Evolutionary conservation across 257 asterid genomes (phyloP).

Genomic region (Fraxinus quadrangulata): DNA sequence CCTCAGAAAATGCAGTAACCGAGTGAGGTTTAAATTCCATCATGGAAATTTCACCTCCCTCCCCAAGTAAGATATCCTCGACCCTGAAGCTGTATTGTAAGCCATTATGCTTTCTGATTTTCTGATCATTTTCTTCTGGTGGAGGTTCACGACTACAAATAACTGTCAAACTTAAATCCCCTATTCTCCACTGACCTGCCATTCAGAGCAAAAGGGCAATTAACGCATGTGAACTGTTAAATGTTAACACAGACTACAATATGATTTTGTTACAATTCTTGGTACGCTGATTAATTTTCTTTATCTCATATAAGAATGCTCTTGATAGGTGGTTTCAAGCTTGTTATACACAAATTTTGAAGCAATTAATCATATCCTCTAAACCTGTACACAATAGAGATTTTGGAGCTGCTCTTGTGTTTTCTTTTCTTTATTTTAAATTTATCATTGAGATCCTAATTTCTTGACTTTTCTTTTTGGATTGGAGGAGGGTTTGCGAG

Average conservation of each 20-base stretch:
- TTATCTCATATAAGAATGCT: too few relatives aligned
- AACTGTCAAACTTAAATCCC: constrained; percentile 52
- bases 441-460: neutral
- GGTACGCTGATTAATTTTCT: too few relatives aligned
- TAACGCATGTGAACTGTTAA: neutral
- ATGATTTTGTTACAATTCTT: neutral
- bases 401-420: too few relatives aligned
- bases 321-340: too few relatives aligned
- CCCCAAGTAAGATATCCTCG: constrained; percentile 77
- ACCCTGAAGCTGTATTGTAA: constrained; percentile 49
- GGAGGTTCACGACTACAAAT: constrained; percentile 30
- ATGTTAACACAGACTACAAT: neutral
- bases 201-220: constrained; percentile 16
- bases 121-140: constrained; percentile 34
- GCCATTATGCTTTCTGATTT: constrained; percentile 30
- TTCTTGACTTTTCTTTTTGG: neutral
- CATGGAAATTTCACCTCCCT: constrained; percentile 66
- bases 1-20: constrained; percentile 46
- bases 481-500: neutral
- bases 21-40: constrained; percentile 64
- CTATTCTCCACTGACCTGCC: constrained; percentile 85
- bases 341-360: too few relatives aligned
- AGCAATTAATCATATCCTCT: too few relatives aligned
- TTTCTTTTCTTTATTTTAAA: too few relatives aligned
- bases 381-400: too few relatives aligned